Evolutionary conservation across 331 rosid species (phyloP).

Genomic region (Arachis monticola): DNA sequence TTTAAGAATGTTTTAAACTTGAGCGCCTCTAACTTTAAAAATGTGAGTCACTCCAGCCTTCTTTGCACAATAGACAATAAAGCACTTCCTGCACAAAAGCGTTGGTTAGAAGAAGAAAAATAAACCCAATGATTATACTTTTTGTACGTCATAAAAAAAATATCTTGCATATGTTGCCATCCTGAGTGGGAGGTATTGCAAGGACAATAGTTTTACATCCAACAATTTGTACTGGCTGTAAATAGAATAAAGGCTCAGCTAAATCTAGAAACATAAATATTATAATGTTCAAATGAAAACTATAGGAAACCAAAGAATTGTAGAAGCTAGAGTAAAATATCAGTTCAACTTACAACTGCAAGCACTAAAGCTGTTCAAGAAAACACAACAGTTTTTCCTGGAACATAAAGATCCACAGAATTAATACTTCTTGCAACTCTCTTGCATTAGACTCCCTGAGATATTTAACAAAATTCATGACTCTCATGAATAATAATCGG

Average conservation of each 20-base stretch:
- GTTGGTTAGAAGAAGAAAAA: no score
- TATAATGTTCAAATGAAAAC: background rate
- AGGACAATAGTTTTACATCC: constrained; percentile 93
- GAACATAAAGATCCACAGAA: constrained; percentile 89
- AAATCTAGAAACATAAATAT: no score
- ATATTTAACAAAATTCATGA: constrained; percentile 35
- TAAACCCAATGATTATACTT: no score
- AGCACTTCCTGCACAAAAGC: no score
- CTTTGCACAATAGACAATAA: no score
- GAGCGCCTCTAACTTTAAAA: constrained; percentile 99
- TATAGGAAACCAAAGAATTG: background rate
- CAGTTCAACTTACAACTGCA: constrained; percentile 74
- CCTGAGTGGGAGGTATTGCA: constrained; percentile 70
- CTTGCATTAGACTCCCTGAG: no score
- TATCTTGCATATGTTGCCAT: no score
- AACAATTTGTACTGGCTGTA: constrained; percentile 96
- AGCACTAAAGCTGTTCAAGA: constrained; percentile 99
- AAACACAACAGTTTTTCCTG: constrained; percentile 94
- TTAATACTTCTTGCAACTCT: no score
- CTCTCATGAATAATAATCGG: constrained; percentile 30
- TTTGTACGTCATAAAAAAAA: no score
- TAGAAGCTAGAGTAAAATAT: constrained; percentile 19
- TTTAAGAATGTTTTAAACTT: constrained; percentile 54
- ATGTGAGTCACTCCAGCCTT: constrained; percentile 35
- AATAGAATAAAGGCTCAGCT: background rate